Base-by-base conservation (phyloP, 2,329 filamentous ascomycete species). In the Xylaria sp. region DNA sequence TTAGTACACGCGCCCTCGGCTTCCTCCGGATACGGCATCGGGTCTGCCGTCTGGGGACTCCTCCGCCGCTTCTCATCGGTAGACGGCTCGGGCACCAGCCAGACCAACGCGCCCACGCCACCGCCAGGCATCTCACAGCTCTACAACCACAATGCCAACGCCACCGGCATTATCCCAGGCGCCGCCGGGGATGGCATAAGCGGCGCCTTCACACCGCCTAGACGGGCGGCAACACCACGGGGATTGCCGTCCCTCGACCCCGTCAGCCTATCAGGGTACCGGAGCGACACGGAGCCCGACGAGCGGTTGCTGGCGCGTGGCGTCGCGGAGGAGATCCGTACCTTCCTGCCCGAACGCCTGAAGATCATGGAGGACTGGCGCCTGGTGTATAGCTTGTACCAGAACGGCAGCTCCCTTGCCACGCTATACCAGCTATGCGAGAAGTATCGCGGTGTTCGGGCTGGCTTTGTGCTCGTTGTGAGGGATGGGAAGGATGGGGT, bases 251-350 rank as follows among this genome's bases (percentile, higher is more conserved):
- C 94, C 0, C 87, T 98, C 56, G 94, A 95, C 63, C 93, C 95
- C 0, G 81, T 98, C 25, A 83, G 85, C 4, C 85, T 98, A 39
- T 80, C 83, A 25, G 92, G 92, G 42, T 93, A 90, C 79, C 83
- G 84, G 65, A 80, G 83, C 1, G 85, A 84, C 73, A 93, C 90
- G 3, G 81, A 84, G 20, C 73, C 80, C 20, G 85, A 84, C 39
- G 89, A 88, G 53, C 86, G 88, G 71, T 83, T 98, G 60, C 84
- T 99, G 63, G 90, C 86, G 20, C 82, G 84, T 56, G 86, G 89
- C 11, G 83, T 98, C 33, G 96, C 95, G 2, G 96, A 98, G 81
- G 96, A 98, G 82, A 97, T 98, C 64, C 87, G 96, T 54, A 87
- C 96, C 44, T 89, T 98, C 74, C 83, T 98, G 25, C 96, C 96